Conservation (phyloP, 75 land plant species). For the Cryptomeria japonica region DNA sequence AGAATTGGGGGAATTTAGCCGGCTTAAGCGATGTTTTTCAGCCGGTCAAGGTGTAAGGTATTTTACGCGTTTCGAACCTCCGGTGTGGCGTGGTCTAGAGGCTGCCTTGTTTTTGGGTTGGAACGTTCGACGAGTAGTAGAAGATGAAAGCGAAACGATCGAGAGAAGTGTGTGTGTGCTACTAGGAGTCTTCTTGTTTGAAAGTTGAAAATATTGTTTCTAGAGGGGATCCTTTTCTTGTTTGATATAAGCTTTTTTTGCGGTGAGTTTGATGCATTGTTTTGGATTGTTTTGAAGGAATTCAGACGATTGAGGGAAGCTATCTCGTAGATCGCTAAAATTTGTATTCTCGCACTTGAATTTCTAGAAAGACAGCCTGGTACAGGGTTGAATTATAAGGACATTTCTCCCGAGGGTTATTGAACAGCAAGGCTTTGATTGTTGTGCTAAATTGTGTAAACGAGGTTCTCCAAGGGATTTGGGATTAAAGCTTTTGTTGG, state of each 20-base stretch:
- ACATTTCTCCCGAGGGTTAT: neutral
- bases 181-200: slow-evolving; percentile 5
- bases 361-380: neutral
- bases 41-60: neutral
- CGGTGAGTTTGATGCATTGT: neutral
- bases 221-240: neutral
- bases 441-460: neutral
- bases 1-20: neutral
- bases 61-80: neutral
- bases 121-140: neutral
- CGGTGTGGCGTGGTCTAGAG: neutral
- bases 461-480: neutral
- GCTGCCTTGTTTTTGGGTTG: neutral
- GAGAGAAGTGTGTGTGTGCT: neutral
- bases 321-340: neutral
- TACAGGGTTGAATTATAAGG: neutral
- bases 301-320: neutral
- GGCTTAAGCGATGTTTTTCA: neutral
- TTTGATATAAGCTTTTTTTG: neutral
- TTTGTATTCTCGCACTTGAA: neutral
- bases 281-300: neutral
- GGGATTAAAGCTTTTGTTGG: neutral
- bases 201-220: neutral
- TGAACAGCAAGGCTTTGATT: neutral
- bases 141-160: neutral